phyloP scores from a whole-genome alignment of 768 basidiomycete genomes.

The Hericium rajendrae region DNA sequence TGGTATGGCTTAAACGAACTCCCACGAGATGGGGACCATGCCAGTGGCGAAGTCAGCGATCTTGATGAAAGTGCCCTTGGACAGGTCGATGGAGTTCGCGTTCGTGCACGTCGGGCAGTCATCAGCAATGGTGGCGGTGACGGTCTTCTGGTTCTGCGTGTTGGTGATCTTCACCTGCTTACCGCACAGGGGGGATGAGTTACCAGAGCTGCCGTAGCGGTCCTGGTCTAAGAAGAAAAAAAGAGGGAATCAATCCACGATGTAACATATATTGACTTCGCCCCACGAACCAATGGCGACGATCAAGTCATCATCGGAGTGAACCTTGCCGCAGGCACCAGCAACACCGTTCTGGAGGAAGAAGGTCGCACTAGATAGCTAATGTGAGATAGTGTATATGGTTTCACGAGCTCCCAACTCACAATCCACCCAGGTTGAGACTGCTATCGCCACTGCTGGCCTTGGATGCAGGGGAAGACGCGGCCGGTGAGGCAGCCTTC shows the following conservation, averaged over 20 bases:
- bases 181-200: slow-evolving; percentile 53
- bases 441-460: background rate
- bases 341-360: slow-evolving; percentile 43
- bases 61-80: slow-evolving; percentile 51
- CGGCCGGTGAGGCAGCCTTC: slow-evolving; percentile 10
- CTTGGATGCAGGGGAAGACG: slow-evolving; percentile 1
- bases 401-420: background rate
- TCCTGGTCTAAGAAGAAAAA: slow-evolving; percentile 30
- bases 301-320: slow-evolving; percentile 48
- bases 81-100: slow-evolving; percentile 63
- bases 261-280: no score
- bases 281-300: slow-evolving; percentile 48
- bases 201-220: slow-evolving; percentile 40
- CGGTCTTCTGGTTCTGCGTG: slow-evolving; percentile 42
- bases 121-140: slow-evolving; percentile 63
- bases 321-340: slow-evolving; percentile 67
- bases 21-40: slow-evolving; percentile 43
- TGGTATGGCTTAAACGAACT: background rate
- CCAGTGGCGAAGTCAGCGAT: slow-evolving; percentile 46
- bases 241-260: background rate
- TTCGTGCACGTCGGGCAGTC: slow-evolving; percentile 58
- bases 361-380: slow-evolving; percentile 30
- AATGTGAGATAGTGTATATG: background rate
- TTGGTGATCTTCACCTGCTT: slow-evolving; percentile 55
- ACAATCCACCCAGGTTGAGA: background rate